Conservation (phyloP, 2,329 filamentous ascomycete species). For the Boeremia exigua region DNA sequence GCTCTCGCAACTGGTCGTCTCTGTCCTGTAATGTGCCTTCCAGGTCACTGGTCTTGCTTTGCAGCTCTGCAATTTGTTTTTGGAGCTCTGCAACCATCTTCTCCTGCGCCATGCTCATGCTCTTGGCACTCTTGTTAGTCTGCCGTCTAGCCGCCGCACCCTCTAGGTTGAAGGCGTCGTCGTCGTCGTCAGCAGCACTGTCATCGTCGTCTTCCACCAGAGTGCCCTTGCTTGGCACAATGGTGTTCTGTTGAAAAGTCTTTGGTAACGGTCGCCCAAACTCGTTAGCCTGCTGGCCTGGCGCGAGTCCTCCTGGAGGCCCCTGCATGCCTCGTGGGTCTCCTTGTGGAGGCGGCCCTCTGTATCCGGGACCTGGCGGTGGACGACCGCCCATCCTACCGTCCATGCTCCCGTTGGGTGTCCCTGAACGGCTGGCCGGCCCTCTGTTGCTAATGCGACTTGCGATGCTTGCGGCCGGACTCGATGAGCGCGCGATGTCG, state of each 20-base stretch:
- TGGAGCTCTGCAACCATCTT: conserved; percentile 76
- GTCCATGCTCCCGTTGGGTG: conserved; percentile 64
- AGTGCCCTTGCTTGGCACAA: conserved; percentile 96
- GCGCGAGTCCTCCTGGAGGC: conserved; percentile 42
- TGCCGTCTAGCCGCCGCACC: conserved; percentile 50
- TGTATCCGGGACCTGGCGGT: conserved; percentile 41
- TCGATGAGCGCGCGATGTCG: conserved; percentile 70
- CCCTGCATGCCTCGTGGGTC: conserved; percentile 49
- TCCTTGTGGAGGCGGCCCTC: conserved; percentile 54
- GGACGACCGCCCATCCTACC: conserved; percentile 55
- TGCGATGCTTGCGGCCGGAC: conserved; percentile 67
- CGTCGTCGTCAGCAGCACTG: conserved; percentile 61
- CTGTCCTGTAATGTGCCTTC: conserved; percentile 73
- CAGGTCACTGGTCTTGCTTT: conserved; percentile 74
- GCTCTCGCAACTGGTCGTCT: conserved; percentile 70
- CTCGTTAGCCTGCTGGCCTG: conserved; percentile 56
- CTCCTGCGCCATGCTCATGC: conserved; percentile 42
- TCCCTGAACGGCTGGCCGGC: conserved; percentile 60
- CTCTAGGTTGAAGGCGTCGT: conserved; percentile 68
- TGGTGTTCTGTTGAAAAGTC: conserved; percentile 92
- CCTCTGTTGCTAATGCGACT: conserved; percentile 60
- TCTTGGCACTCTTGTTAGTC: conserved; percentile 52
- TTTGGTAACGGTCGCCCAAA: conserved; percentile 82
- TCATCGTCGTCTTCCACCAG: conserved; percentile 86
- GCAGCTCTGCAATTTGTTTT: conserved; percentile 74